Percentiles rank a stretch among this genome's conserved stretches.
These are phyloP conservation scores for Torulaspora franciscae DNA, from an alignment of 805 yeast species.

Conservation along the genomic window DNA sequence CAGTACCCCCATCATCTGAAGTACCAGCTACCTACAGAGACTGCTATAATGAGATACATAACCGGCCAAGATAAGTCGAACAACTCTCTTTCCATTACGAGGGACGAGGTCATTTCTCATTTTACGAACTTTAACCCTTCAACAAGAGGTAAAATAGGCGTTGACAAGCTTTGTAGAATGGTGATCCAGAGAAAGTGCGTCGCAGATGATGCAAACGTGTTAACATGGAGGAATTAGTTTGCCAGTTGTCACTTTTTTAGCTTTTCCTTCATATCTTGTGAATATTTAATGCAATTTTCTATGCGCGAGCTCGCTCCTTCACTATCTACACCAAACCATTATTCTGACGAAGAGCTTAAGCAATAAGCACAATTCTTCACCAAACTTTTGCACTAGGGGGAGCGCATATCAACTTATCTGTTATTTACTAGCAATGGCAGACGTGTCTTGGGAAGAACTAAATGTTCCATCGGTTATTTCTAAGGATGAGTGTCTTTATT, in stretches of 20 bases:
- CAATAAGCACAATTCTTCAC: no score
- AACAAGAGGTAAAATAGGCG: constrained; percentile 28
- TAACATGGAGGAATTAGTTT: constrained; percentile 14
- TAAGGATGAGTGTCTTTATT: constrained; percentile 88
- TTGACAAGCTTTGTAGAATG: constrained; percentile 20
- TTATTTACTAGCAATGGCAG: constrained; percentile 5
- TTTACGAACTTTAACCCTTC: constrained; percentile 38
- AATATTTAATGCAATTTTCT: constrained; percentile 2
- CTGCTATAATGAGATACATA: constrained; percentile 58
- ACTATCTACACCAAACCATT: no score
- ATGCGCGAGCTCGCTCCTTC: background rate
- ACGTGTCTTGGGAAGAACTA: constrained; percentile 9
- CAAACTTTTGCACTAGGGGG: no score
- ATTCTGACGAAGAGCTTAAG: no score
- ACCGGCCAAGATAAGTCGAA: constrained; percentile 60
- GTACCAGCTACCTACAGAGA: constrained; percentile 76
- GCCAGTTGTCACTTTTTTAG: background rate
- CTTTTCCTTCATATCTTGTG: constrained; percentile 1
- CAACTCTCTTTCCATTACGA: constrained; percentile 63
- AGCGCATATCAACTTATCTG: background rate
- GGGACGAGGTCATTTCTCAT: constrained; percentile 58
- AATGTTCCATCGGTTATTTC: constrained; percentile 44
- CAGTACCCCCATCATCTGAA: constrained; percentile 39
- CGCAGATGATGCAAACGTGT: constrained; percentile 13
- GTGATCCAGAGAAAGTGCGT: constrained; percentile 23